phyloP scores from a whole-genome alignment of 495 filamentous ascomycete genomes.

The Aspergillus panamensis region DNA sequence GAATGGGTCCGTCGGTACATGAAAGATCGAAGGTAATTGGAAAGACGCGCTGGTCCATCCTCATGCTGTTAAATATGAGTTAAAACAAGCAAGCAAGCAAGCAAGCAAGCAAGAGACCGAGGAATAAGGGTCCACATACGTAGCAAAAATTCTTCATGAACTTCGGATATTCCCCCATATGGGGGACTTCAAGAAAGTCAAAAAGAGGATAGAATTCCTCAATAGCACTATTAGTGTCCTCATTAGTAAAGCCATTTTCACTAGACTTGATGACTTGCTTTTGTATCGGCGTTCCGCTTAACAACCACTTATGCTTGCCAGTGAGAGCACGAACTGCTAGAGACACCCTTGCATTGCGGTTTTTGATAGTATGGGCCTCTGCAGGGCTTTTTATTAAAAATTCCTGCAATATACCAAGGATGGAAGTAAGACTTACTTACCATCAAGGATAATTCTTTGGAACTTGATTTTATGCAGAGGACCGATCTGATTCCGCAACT shows the following conservation, averaged over 20 bases:
- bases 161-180: conserved; percentile 34
- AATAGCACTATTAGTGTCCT: conserved; percentile 19
- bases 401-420: background rate
- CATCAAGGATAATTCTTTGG: conserved; percentile 57
- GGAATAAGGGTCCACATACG: conserved; percentile 11
- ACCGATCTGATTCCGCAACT: conserved; percentile 34
- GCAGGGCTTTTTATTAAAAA: background rate
- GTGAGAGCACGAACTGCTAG: conserved; percentile 52
- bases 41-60: conserved; percentile 29
- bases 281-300: conserved; percentile 60
- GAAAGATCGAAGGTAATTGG: conserved; percentile 39
- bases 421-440: conserved; percentile 23
- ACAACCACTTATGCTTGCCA: conserved; percentile 54
- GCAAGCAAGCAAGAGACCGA: background rate
- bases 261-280: conserved; percentile 34
- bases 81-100: background rate
- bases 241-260: background rate
- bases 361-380: conserved; percentile 61
- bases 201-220: conserved; percentile 60
- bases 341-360: conserved; percentile 44
- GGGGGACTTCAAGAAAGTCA: conserved; percentile 52
- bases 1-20: conserved; percentile 53
- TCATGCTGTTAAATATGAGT: conserved; percentile 20
- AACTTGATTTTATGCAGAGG: conserved; percentile 49
- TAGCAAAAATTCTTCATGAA: conserved; percentile 52